Evolutionary conservation across 2,329 filamentous ascomycete species (phyloP), one percentile per base, ranked within the genome.

Genomic region (Aspergillus arachidicola): DNA sequence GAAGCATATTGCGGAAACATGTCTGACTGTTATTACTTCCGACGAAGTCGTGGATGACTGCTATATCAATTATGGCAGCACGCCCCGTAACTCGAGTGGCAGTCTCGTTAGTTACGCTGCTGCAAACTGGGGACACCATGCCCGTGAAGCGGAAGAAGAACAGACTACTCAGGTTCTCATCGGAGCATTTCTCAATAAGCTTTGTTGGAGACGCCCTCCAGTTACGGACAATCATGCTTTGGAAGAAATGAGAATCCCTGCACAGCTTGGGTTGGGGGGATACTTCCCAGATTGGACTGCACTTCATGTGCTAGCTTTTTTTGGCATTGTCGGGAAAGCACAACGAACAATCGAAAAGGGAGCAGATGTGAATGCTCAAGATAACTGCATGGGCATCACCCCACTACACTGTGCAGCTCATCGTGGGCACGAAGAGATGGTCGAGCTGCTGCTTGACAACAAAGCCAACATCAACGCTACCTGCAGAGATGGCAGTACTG

Each of bases 41-140:
- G 74, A 76, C 55, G 74, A 76, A 16, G 70, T 75, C 11, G 66
- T 76, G 1, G 74, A 76, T 50, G 72, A 75, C 6, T 76, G 72
- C 34, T 76, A 76, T n/a, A 51, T 59, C 3, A 73, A 64, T 4
- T 43, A 61, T 16, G 60, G 46, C 4, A 61, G 38, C 1, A 32
- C 64, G 0, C 57, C 69, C n/a, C 68, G 69, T 2, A 66, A 32
- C 1, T 45, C 54, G 10, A 59, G 57, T 1, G 64, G 59, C 2
- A 63, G 66, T 0, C 63, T 76, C 1, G 57, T 74, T 0, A 56
- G 65, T 21, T 76, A 76, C 58, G 72, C 74, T 1, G 64, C 73
- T 0, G 66, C 59, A 5, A 73, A 72, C 57, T 76, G 74, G 74
- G 74, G 74, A 0, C 55, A 66, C 6, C 74, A 76, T 64, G 70